A percentile compares a stretch with the other conserved stretches of the same genome.
Conservation (phyloP, 2,329 filamentous ascomycete species). For the Aureobasidium sp. region DNA sequence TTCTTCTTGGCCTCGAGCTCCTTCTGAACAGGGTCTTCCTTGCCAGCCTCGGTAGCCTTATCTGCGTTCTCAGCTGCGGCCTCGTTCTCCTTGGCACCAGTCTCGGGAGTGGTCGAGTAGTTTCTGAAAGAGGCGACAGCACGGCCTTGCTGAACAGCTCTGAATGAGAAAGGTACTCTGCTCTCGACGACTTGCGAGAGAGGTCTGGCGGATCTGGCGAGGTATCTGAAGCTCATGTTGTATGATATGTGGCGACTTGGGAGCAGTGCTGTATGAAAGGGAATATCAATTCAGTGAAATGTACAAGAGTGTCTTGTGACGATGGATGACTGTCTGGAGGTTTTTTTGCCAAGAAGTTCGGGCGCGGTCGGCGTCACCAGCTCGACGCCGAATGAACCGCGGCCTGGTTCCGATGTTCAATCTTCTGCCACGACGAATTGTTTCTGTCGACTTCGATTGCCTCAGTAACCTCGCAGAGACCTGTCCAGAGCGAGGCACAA, state of each 20-base stretch:
- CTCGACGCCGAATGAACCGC: too few relatives aligned
- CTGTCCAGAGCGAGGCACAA: neutral
- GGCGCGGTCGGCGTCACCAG: too few relatives aligned
- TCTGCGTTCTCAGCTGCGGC: conserved; percentile 31
- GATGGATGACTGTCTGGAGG: neutral
- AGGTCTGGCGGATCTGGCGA: conserved; percentile 12
- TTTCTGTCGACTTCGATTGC: neutral
- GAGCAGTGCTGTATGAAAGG: neutral
- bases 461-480: neutral
- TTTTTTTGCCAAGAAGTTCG: conserved; percentile 3
- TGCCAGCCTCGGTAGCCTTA: conserved; percentile 21
- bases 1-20: conserved; percentile 66
- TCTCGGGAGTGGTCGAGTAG: conserved; percentile 37
- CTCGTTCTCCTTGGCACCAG: conserved; percentile 32
- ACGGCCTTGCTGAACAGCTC: conserved; percentile 29
- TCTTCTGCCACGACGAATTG: neutral
- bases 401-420: neutral
- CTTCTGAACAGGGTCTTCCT: conserved; percentile 47
- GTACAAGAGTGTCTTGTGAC: neutral
- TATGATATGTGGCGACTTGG: neutral
- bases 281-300: neutral
- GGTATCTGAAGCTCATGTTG: conserved; percentile 14
- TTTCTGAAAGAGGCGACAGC: conserved; percentile 33
- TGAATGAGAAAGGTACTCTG: conserved; percentile 25
- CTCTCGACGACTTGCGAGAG: conserved; percentile 16